These are phyloP conservation scores for Trametes gibbosa DNA, from an alignment of 768 basidiomycete species.

Conservation along the genomic window DNA sequence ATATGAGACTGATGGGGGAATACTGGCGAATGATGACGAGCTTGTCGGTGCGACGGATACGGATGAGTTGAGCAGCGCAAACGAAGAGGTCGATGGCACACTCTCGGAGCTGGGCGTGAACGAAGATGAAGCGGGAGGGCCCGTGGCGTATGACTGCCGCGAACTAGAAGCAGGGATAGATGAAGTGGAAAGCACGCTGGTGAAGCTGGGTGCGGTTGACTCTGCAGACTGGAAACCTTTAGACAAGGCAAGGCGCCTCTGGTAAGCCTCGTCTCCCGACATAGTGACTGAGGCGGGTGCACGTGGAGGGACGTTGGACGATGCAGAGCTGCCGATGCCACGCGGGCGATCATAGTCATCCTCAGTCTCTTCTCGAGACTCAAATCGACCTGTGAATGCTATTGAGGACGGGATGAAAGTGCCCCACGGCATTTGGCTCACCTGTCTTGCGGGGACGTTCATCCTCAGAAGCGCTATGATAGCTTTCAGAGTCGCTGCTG, in stretches of 20 bases:
- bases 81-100: not conserved
- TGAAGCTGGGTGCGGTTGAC: conserved; percentile 1
- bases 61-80: not conserved
- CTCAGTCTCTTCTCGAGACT: conserved; percentile 51
- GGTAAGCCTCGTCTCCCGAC: conserved; percentile 80
- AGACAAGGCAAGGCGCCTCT: conserved; percentile 71
- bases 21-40: not conserved
- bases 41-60: not conserved
- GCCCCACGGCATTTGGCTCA: conserved; percentile 27
- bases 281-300: conserved; percentile 43
- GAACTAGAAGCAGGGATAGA: not conserved
- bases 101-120: not conserved
- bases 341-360: conserved; percentile 44
- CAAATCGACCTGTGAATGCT: conserved; percentile 36
- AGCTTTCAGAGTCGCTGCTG: conserved; percentile 66
- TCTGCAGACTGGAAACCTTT: conserved; percentile 25
- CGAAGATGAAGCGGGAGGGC: not conserved
- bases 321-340: conserved; percentile 25
- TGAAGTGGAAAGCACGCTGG: not conserved
- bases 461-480: conserved; percentile 59
- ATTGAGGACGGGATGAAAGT: conserved; percentile 3
- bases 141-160: not conserved
- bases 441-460: conserved; percentile 70
- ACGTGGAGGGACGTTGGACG: conserved; percentile 28
- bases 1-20: conserved; percentile 9